Conservation (phyloP, 495 filamentous ascomycete genomes). For the Neurospora cerealis region DNA sequence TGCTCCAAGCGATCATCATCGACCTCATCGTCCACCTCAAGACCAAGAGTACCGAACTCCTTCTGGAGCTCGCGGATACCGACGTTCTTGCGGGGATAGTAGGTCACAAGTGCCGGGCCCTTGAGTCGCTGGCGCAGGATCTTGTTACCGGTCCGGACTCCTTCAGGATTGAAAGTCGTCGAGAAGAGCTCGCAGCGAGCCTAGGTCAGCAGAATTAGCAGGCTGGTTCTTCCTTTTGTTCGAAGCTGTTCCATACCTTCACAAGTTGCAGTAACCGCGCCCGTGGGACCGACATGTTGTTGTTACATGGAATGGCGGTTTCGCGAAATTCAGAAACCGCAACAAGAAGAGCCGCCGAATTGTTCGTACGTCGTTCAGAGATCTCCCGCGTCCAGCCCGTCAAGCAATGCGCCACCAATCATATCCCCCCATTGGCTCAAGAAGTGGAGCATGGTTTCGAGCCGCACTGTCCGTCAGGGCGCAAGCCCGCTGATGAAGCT, state of each 20-base stretch:
- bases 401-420: slow-evolving; percentile 5
- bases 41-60: slow-evolving; percentile 42
- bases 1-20: slow-evolving; percentile 73
- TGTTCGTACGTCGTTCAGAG: slow-evolving; percentile 8
- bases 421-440: background rate
- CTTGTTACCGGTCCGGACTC: slow-evolving; percentile 74
- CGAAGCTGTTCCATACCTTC: slow-evolving; percentile 45
- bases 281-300: slow-evolving; percentile 61
- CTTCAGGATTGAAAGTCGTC: slow-evolving; percentile 77
- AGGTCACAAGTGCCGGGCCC: slow-evolving; percentile 67
- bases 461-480: background rate
- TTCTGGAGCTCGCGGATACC: slow-evolving; percentile 59
- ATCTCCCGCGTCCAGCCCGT: slow-evolving; percentile 4
- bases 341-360: background rate
- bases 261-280: slow-evolving; percentile 66
- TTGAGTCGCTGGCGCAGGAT: slow-evolving; percentile 74
- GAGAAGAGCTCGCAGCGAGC: slow-evolving; percentile 85
- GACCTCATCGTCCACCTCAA: slow-evolving; percentile 58
- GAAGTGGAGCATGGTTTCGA: background rate
- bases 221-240: background rate
- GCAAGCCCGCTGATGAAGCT: background rate
- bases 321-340: background rate
- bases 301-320: slow-evolving; percentile 14
- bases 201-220: slow-evolving; percentile 33
- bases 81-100: slow-evolving; percentile 70